These are phyloP conservation scores for Chaetomium olivaceum DNA, from an alignment of 2,329 filamentous ascomycete genomes.

Conservation along the genomic window DNA sequence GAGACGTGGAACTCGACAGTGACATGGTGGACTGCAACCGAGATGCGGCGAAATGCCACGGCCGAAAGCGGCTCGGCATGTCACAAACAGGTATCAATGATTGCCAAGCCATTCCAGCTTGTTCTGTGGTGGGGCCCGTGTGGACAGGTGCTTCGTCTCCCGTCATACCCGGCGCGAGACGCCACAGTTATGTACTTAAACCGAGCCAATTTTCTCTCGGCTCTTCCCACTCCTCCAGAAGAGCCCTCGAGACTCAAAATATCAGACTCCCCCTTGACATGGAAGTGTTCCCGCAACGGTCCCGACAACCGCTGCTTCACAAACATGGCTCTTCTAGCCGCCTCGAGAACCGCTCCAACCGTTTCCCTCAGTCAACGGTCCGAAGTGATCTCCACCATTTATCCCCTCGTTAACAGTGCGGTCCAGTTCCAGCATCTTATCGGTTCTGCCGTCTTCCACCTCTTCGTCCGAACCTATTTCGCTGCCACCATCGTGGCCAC, in stretches of 20 bases:
- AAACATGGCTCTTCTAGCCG: slow-evolving; percentile 30
- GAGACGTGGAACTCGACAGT: slow-evolving; percentile 14
- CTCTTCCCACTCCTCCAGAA: neutral
- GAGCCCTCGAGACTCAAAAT: neutral
- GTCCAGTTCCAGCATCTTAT: slow-evolving; percentile 31
- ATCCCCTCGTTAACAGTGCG: slow-evolving; percentile 26
- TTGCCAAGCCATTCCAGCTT: slow-evolving; percentile 26
- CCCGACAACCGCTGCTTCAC: neutral
- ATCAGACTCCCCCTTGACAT: slow-evolving; percentile 2
- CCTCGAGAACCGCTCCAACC: slow-evolving; percentile 24
- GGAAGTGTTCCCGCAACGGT: slow-evolving; percentile 10
- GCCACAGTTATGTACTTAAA: slow-evolving; percentile 8
- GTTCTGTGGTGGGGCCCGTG: slow-evolving; percentile 13
- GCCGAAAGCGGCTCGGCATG: slow-evolving; percentile 19
- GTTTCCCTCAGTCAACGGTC: slow-evolving; percentile 22
- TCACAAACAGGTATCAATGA: slow-evolving; percentile 21
- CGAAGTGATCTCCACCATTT: slow-evolving; percentile 25
- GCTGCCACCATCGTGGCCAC: slow-evolving; percentile 26
- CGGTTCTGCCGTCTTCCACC: slow-evolving; percentile 25
- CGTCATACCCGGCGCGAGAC: slow-evolving; percentile 4
- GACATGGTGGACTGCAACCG: slow-evolving; percentile 13
- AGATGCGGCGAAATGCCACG: neutral
- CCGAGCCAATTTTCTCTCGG: neutral
- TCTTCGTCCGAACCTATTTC: slow-evolving; percentile 28
- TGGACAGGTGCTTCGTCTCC: slow-evolving; percentile 11